A percentile compares a stretch with the other conserved stretches of the same genome.
These are phyloP conservation scores for Diaporthe sp. DNA, from an alignment of 2,329 filamentous ascomycete species.

Conservation along the genomic window DNA sequence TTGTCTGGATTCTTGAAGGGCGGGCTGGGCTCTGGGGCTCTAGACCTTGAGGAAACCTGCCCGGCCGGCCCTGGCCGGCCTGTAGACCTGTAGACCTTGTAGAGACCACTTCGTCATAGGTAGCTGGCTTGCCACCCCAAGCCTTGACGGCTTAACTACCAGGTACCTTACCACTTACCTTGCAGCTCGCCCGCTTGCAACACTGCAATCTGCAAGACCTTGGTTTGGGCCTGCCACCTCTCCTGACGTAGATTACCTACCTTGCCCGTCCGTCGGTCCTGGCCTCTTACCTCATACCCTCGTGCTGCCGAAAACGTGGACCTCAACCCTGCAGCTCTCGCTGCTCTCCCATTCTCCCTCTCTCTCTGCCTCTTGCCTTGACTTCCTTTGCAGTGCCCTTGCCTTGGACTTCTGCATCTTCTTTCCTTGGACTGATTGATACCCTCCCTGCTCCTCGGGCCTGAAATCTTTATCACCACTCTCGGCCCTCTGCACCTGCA, in stretches of 20 bases:
- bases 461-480: background rate
- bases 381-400: background rate
- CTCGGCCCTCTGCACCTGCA: background rate
- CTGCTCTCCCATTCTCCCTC: background rate
- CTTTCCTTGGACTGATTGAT: background rate
- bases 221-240: constrained; percentile 17
- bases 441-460: background rate
- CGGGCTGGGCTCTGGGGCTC: no score
- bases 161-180: constrained; percentile 27
- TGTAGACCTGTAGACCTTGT: background rate
- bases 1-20: no score
- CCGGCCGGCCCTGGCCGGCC: background rate
- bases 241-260: constrained; percentile 4
- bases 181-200: constrained; percentile 11
- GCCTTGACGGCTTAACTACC: constrained; percentile 33
- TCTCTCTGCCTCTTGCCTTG: background rate
- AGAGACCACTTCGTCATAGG: constrained; percentile 38
- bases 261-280: background rate
- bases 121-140: constrained; percentile 34
- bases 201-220: constrained; percentile 30
- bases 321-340: constrained; percentile 11
- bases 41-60: no score
- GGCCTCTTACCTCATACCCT: constrained; percentile 34
- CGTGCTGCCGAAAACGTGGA: constrained; percentile 7
- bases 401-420: background rate